Conservation (phyloP, 2,329 filamentous ascomycete species). For the Ciborinia camelliae region DNA sequence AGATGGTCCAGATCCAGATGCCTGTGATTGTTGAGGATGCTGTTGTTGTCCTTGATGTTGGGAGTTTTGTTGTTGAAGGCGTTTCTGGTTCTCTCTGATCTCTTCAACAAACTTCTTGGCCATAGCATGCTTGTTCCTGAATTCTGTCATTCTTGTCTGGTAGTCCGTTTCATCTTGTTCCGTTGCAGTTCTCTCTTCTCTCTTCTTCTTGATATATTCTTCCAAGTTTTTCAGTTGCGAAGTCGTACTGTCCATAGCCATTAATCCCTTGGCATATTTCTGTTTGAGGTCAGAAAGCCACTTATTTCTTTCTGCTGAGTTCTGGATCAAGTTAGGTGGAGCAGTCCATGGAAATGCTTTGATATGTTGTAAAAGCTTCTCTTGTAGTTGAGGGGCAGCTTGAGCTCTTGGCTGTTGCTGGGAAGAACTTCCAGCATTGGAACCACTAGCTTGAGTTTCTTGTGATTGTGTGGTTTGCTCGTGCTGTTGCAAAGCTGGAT, state of each 20-base stretch:
- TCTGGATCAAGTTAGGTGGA: constrained; percentile 43
- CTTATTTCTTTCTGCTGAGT: constrained; percentile 44
- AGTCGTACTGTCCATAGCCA: constrained; percentile 49
- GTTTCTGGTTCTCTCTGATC: constrained; percentile 43
- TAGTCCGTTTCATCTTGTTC: constrained; percentile 48
- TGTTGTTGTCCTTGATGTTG: constrained; percentile 7
- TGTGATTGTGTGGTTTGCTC: constrained; percentile 24
- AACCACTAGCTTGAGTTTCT: constrained; percentile 18
- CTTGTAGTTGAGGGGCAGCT: constrained; percentile 24
- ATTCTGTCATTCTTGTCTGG: constrained; percentile 44
- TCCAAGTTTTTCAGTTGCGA: constrained; percentile 45
- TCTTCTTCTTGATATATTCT: constrained; percentile 43
- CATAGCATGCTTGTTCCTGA: constrained; percentile 46
- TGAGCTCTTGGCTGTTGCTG: constrained; percentile 21
- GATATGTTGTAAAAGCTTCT: constrained; percentile 45
- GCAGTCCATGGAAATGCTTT: constrained; percentile 48
- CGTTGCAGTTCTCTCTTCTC: constrained; percentile 43
- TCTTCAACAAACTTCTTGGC: constrained; percentile 48
- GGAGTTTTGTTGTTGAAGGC: constrained; percentile 22
- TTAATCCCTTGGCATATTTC: constrained; percentile 47
- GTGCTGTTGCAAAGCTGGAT: constrained; percentile 14
- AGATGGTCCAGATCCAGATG: constrained; percentile 21
- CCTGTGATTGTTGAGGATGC: constrained; percentile 17
- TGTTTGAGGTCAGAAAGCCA: constrained; percentile 49
- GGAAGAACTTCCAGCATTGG: constrained; percentile 19